Percentiles rank a stretch among this genome's conserved stretches.
phyloP scores from a whole-genome alignment of 1,284 basidiomycete genomes.

The Trametes hirsuta region DNA sequence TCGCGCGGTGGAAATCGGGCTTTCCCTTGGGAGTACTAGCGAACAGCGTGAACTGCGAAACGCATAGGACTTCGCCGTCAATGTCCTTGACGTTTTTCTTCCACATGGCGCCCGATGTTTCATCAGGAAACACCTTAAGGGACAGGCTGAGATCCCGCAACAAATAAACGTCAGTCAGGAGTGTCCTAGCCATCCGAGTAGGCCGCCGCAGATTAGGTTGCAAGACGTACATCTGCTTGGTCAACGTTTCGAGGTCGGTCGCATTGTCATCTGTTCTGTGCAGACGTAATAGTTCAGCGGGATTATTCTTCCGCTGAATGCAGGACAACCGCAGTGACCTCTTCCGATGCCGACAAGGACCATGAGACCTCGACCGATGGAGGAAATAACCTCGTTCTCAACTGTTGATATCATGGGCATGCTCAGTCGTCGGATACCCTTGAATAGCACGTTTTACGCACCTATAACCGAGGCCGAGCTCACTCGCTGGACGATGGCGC shows the following conservation, averaged over 20 bases:
- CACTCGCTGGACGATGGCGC: conserved; percentile 80
- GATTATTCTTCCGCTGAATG: conserved; percentile 16
- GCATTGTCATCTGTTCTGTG: conserved; percentile 72
- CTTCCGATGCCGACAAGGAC: conserved; percentile 85
- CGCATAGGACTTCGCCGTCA: conserved; percentile 84
- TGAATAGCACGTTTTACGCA: conserved; percentile 31
- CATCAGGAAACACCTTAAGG: conserved; percentile 75
- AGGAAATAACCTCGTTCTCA: conserved; percentile 71
- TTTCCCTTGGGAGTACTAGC: conserved; percentile 90
- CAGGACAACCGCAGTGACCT: conserved; percentile 48
- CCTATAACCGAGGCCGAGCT: conserved; percentile 75
- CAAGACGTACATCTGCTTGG: conserved; percentile 74
- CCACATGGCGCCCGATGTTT: conserved; percentile 67
- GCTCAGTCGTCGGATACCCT: neutral
- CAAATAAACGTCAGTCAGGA: neutral
- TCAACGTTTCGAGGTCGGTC: conserved; percentile 68
- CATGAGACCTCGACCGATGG: conserved; percentile 83
- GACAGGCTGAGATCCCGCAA: conserved; percentile 51
- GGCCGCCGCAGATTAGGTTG: neutral
- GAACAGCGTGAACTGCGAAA: conserved; percentile 90
- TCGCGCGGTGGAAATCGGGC: conserved; percentile 89
- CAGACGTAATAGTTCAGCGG: conserved; percentile 22
- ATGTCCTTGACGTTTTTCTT: conserved; percentile 83
- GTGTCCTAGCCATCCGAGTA: neutral
- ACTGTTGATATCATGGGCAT: conserved; percentile 46